These are phyloP conservation scores for Cardamine resedifolia DNA, from an alignment of 345 rosid genomes.

Conservation along the genomic window DNA sequence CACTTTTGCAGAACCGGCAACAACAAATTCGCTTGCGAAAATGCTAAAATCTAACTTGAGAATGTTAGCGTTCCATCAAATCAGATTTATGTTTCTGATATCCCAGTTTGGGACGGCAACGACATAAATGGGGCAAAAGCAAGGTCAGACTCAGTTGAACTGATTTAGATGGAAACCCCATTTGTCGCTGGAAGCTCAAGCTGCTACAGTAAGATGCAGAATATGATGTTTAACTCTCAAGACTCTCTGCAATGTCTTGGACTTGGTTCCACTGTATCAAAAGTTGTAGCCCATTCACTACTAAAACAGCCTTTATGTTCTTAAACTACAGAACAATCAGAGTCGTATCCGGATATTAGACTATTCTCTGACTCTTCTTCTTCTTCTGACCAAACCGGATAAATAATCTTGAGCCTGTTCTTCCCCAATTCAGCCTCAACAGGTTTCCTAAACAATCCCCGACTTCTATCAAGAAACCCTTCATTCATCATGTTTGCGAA, in stretches of 20 bases:
- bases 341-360: constrained; percentile 41
- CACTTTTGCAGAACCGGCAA: neutral
- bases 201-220: neutral
- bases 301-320: constrained; percentile 1
- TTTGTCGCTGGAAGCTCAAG: neutral
- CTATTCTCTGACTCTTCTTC: neutral
- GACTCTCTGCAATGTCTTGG: neutral
- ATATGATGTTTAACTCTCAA: neutral
- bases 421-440: constrained; percentile 1
- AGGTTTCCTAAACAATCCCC: constrained; percentile 49
- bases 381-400: constrained; percentile 37
- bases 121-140: neutral
- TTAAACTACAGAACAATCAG: constrained; percentile 29
- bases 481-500: constrained; percentile 52
- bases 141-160: neutral
- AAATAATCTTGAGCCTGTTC: neutral
- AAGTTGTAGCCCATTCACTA: neutral
- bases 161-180: neutral
- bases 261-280: neutral
- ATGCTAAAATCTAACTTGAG: neutral
- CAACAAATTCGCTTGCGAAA: neutral
- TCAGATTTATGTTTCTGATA: neutral
- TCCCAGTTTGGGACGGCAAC: neutral
- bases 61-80: neutral
- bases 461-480: constrained; percentile 69